phyloP scores from a whole-genome alignment of 495 filamentous ascomycete genomes.

The Penicillium pulvis region DNA sequence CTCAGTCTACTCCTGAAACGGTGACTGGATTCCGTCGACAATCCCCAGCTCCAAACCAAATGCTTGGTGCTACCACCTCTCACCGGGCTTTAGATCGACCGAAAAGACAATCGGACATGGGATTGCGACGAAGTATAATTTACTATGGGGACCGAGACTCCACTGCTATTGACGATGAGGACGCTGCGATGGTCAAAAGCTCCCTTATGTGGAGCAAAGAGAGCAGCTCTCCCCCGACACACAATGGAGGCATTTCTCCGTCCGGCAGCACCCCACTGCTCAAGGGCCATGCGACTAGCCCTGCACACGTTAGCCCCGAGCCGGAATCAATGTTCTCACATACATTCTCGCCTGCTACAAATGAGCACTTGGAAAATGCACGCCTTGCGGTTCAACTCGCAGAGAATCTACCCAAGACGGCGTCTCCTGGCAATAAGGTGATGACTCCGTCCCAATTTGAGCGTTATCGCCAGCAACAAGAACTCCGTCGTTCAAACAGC shows the following conservation, averaged over 20 bases:
- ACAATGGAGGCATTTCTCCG: constrained; percentile 27
- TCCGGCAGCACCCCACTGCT: constrained; percentile 52
- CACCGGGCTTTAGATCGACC: constrained; percentile 42
- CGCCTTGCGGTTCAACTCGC: constrained; percentile 55
- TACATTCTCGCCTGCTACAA: constrained; percentile 28
- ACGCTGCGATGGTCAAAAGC: constrained; percentile 65
- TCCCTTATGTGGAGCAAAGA: constrained; percentile 51
- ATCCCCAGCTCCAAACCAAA: constrained; percentile 27
- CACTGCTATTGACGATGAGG: constrained; percentile 61
- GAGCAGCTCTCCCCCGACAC: constrained; percentile 34
- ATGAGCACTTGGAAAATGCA: constrained; percentile 55
- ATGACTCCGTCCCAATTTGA: constrained; percentile 92
- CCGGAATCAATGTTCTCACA: constrained; percentile 24
- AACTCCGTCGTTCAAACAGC: constrained; percentile 58
- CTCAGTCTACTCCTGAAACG: constrained; percentile 14
- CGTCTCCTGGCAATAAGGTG: constrained; percentile 63
- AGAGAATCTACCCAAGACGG: constrained; percentile 39
- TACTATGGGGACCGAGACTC: constrained; percentile 49
- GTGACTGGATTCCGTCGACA: constrained; percentile 18
- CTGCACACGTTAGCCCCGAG: constrained; percentile 18
- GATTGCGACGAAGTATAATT: constrained; percentile 50
- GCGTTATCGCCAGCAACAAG: constrained; percentile 77
- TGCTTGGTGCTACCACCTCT: constrained; percentile 34
- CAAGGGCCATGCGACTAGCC: constrained; percentile 24
- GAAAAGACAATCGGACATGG: constrained; percentile 32